These are phyloP conservation scores for Stemphylium beticola DNA, from an alignment of 2,329 filamentous ascomycete species.

Conservation along the genomic window DNA sequence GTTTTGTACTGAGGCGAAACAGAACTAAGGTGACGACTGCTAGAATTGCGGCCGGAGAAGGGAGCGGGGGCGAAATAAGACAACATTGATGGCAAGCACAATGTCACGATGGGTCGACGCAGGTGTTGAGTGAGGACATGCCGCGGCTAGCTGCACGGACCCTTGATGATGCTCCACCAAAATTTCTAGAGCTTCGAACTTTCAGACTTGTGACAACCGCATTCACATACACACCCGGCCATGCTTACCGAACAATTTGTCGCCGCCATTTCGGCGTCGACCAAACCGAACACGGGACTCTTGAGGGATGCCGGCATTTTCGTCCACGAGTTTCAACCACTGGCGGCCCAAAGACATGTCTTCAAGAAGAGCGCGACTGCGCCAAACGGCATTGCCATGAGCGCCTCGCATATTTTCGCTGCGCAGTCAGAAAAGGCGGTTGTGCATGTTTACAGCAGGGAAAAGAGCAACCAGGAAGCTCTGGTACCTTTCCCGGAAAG, in stretches of 20 bases:
- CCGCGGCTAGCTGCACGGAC: slow-evolving; percentile 11
- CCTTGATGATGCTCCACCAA: slow-evolving; percentile 15
- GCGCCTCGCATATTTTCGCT: slow-evolving; percentile 82
- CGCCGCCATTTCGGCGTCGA: slow-evolving; percentile 54
- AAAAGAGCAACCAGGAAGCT: slow-evolving; percentile 85
- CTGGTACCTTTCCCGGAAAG: slow-evolving; percentile 86
- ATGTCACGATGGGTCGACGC: too few species aligned
- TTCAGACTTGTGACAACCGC: slow-evolving; percentile 6
- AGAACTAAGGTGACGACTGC: too few species aligned
- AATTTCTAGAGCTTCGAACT: slow-evolving; percentile 19
- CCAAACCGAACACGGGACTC: slow-evolving; percentile 54
- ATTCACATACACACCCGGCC: slow-evolving; percentile 8
- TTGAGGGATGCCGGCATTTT: slow-evolving; percentile 86
- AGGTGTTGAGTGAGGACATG: not conserved
- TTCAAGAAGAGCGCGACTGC: slow-evolving; percentile 94
- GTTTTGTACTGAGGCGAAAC: too few species aligned
- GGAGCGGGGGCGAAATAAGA: too few species aligned
- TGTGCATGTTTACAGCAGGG: slow-evolving; percentile 87
- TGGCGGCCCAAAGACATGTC: slow-evolving; percentile 72
- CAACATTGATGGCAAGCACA: too few species aligned
- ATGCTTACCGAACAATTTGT: slow-evolving; percentile 61
- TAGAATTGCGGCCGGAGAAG: too few species aligned
- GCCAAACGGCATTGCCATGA: slow-evolving; percentile 79
- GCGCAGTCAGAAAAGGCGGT: slow-evolving; percentile 91
- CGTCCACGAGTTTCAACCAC: slow-evolving; percentile 79